These are phyloP conservation scores for Suillus sp. DNA, from an alignment of 768 basidiomycete species.

Conservation along the genomic window DNA sequence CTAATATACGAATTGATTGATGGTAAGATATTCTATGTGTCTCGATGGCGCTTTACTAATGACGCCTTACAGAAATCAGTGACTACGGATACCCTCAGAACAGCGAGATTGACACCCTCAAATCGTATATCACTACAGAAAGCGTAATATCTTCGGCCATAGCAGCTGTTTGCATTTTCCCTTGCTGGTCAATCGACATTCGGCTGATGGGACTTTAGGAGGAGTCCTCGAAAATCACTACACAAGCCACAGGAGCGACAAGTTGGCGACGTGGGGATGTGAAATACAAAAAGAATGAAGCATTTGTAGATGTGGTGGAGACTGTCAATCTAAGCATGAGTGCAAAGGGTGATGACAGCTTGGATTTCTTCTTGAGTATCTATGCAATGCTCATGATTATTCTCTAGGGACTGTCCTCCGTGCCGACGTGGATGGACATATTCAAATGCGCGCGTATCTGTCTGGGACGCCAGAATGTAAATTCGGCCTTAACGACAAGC, in stretches of 20 bases:
- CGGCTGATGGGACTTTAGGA: conserved; percentile 53
- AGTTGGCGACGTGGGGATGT: conserved; percentile 96
- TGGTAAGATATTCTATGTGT: conserved; percentile 50
- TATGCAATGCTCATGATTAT: conserved; percentile 8
- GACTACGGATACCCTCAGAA: conserved; percentile 99
- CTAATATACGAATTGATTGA: conserved; percentile 98
- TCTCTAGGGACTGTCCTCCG: conserved; percentile 77
- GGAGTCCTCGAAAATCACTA: conserved; percentile 95
- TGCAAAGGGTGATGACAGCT: conserved; percentile 65
- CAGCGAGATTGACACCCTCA: conserved; percentile 96
- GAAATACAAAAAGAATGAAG: conserved; percentile 99
- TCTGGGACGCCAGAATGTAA: conserved; percentile 98
- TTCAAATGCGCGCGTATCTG: conserved; percentile 96
- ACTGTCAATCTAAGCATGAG: conserved; percentile 97
- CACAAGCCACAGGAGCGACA: conserved; percentile 94
- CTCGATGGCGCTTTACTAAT: conserved; percentile 3
- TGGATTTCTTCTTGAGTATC: background rate
- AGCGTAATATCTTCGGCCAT: conserved; percentile 87
- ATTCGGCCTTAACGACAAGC: conserved; percentile 97
- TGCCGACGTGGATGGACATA: conserved; percentile 98
- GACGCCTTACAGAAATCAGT: conserved; percentile 73
- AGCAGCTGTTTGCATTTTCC: conserved; percentile 61
- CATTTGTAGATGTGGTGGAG: conserved; percentile 99
- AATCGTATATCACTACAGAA: conserved; percentile 98
- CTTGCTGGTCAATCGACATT: background rate